These are phyloP conservation scores for Rhytidiadelphus loreus DNA, from an alignment of 225 moss, liverwort and hornwort species.

Conservation along the genomic window DNA sequence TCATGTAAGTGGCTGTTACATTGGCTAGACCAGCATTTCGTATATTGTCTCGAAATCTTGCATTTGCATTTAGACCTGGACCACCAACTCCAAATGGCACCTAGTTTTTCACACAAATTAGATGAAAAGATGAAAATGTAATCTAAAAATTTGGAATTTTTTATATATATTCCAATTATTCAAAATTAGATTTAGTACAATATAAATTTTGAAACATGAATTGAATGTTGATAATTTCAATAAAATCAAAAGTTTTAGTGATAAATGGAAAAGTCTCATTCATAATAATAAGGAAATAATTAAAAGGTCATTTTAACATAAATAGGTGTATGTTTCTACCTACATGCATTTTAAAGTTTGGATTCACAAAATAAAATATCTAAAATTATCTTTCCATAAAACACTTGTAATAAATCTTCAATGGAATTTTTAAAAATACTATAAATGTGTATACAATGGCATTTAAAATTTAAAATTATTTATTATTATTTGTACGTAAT, in stretches of 20 bases:
- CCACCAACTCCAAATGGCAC: slow-evolving; percentile 89
- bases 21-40: slow-evolving; percentile 62
- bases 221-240: background rate
- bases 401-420: background rate
- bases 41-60: slow-evolving; percentile 55
- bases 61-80: slow-evolving; percentile 50
- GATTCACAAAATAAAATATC: too few species aligned
- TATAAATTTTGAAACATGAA: background rate
- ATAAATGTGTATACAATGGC: rapidly evolving
- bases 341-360: background rate
- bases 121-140: too few species aligned
- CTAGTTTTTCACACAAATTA: background rate
- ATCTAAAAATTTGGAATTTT: background rate
- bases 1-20: slow-evolving; percentile 82
- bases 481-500: rapidly evolving
- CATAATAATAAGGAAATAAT: background rate
- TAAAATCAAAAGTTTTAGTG: background rate
- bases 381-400: background rate
- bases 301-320: background rate
- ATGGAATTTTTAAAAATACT: rapidly evolving
- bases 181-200: background rate
- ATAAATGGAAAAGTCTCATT: background rate
- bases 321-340: too few species aligned
- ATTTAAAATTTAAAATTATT: background rate
- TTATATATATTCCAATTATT: too few species aligned